Evolutionary conservation across 768 basidiomycete genomes (phyloP), one percentile per base, ranked within the genome.

Genomic region (Sistotremastrum suecicum): DNA sequence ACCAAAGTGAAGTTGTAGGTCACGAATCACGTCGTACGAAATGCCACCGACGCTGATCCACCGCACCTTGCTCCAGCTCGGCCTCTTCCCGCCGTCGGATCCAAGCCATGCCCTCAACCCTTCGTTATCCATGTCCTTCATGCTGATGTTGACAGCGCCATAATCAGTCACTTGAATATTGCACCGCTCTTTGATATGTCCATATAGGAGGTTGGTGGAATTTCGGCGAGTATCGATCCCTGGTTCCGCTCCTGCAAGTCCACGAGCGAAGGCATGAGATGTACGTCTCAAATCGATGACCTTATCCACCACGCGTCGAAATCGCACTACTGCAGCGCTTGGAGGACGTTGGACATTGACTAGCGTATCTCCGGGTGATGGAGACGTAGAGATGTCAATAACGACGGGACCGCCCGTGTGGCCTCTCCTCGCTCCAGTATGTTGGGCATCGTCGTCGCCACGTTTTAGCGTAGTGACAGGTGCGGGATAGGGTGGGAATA

Each of bases 41-140:
- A 60, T 51, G 4, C 58, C 59, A 36, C 52, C 54, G 39, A 58
- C 47, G 43, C 54, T 49, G n/a, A 59, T 55, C 56, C 55, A 60
- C 5, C 59, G 48, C 6, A 55, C 58, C 45, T 57, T 52, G 5
- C 43, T 28, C 44, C 42, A 50, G 0, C 34, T 28, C n/a, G 31
- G 31, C 30, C 45, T 44, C 30, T 43, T 34, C 20, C 1, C 20
- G 20, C 20, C 20, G 20, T 20, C 20, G 20, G 20, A 20, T 20
- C 20, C 20, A 20, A 20, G 20, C 20, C 20, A 20, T 20, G 20
- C 20, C 20, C 20, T 20, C 20, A 20, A 20, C 4, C 38, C 44
- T 7, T 36, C 39, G 42, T 55, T 55, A 34, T 51, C 37, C 37
- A 49, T 49, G 7, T 42, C 39, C 35, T 41, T 41, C 35, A 49